phyloP scores from a whole-genome alignment of 2,329 filamentous ascomycete genomes.

The Microsporum canis region DNA sequence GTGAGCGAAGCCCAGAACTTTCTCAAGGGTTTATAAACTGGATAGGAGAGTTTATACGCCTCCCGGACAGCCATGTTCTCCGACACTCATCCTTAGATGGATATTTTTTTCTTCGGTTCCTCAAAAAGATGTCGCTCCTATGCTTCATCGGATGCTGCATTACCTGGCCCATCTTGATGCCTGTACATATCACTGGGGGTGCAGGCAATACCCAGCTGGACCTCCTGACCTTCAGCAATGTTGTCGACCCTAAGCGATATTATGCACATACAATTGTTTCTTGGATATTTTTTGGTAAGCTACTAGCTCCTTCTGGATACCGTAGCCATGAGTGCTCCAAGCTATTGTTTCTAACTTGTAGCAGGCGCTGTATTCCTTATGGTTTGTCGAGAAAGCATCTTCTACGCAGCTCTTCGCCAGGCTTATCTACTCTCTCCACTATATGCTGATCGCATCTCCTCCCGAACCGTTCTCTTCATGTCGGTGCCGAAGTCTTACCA shows the following conservation, averaged over 20 bases:
- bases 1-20: constrained; percentile 39
- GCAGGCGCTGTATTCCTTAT: constrained; percentile 66
- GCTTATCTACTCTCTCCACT: constrained; percentile 78
- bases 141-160: constrained; percentile 72
- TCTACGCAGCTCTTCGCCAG: constrained; percentile 81
- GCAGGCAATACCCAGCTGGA: constrained; percentile 58
- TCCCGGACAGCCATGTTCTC: constrained; percentile 66
- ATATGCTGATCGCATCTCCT: constrained; percentile 74
- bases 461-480: constrained; percentile 77
- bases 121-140: constrained; percentile 66
- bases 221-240: constrained; percentile 67
- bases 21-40: constrained; percentile 42
- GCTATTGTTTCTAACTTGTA: not conserved
- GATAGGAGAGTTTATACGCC: constrained; percentile 42
- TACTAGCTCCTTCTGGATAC: not conserved
- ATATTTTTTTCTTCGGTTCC: constrained; percentile 80
- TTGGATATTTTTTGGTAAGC: constrained; percentile 62
- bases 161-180: constrained; percentile 80
- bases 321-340: not conserved
- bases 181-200: constrained; percentile 75
- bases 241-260: constrained; percentile 51
- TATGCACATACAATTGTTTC: constrained; percentile 69
- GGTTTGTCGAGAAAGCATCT: constrained; percentile 76
- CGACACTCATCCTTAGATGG: constrained; percentile 85
- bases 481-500: constrained; percentile 70